Evolutionary conservation across 1,284 basidiomycete species (phyloP).

Genomic region (Tilletia walkeri): DNA sequence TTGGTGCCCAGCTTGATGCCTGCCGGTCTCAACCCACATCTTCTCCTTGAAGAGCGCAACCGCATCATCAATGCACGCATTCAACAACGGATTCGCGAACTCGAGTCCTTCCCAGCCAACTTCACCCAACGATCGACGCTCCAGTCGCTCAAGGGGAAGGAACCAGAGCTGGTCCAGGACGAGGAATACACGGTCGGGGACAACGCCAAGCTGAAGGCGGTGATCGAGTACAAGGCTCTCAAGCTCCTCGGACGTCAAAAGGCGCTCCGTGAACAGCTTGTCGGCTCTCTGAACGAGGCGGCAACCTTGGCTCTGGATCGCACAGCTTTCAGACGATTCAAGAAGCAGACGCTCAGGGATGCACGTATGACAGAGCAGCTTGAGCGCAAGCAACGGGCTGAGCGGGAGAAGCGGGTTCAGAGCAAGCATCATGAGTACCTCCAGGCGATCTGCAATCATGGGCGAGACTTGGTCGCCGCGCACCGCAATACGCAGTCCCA

Average conservation of each 20-base stretch:
- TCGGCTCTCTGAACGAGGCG: conserved; percentile 82
- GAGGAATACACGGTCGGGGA: conserved; percentile 31
- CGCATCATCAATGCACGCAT: conserved; percentile 86
- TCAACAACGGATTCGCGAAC: conserved; percentile 81
- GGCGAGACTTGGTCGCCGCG: conserved; percentile 69
- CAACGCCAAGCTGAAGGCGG: conserved; percentile 75
- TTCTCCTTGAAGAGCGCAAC: conserved; percentile 86
- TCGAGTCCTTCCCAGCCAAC: conserved; percentile 78
- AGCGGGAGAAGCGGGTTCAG: conserved; percentile 89
- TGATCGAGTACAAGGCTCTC: conserved; percentile 93
- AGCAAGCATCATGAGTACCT: conserved; percentile 96
- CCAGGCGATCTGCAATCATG: conserved; percentile 80
- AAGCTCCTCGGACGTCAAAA: conserved; percentile 87
- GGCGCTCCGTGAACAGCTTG: conserved; percentile 77
- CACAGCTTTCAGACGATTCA: conserved; percentile 80
- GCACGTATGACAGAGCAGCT: conserved; percentile 84
- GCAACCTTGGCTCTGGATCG: conserved; percentile 85
- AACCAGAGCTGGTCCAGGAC: conserved; percentile 15
- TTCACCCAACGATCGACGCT: conserved; percentile 58
- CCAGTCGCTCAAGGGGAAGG: conserved; percentile 13
- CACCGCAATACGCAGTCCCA: conserved; percentile 62
- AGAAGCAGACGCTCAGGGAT: conserved; percentile 84
- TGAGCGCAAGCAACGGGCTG: conserved; percentile 85
- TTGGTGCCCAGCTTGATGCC: conserved; percentile 88
- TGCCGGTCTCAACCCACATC: conserved; percentile 85